Evolutionary conservation across 192 early-diverging fungal genomes (phyloP).

Genomic region (Rhizophlyctis rosea): DNA sequence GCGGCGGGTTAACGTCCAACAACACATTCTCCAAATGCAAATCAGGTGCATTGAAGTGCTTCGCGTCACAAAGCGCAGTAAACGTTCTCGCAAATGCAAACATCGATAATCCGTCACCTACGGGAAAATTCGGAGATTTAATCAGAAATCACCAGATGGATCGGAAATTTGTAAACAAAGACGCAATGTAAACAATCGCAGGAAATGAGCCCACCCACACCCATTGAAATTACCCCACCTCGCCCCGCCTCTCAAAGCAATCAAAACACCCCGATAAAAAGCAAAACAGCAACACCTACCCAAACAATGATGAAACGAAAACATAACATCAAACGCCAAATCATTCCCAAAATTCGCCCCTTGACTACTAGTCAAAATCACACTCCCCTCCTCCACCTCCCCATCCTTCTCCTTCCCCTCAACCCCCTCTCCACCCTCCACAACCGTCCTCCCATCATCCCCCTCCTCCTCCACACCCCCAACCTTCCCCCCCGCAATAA

Average conservation of each 20-base stretch:
- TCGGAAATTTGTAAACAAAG: too few relatives aligned
- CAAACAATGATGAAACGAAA: slow-evolving; percentile 46
- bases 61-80: slow-evolving; percentile 15
- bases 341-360: too few relatives aligned
- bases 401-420: background rate
- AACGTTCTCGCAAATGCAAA: slow-evolving; percentile 37
- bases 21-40: slow-evolving; percentile 25
- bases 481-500: slow-evolving; percentile 37
- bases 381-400: background rate
- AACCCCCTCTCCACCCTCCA: background rate
- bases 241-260: too few relatives aligned
- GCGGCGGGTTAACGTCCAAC: slow-evolving; percentile 28
- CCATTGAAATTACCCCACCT: too few relatives aligned
- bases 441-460: background rate
- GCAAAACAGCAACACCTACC: too few relatives aligned
- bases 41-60: slow-evolving; percentile 17
- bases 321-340: slow-evolving; percentile 38
- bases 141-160: too few relatives aligned
- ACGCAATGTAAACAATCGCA: too few relatives aligned
- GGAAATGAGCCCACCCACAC: too few relatives aligned
- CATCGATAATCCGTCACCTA: slow-evolving; percentile 47
- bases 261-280: too few relatives aligned
- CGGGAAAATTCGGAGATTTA: too few relatives aligned
- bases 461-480: background rate
- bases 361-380: background rate